A percentile compares a stretch with the other conserved stretches of the same genome.
Evolutionary conservation across 257 asterid species (phyloP).

Genomic region (Coffea canephora): DNA sequence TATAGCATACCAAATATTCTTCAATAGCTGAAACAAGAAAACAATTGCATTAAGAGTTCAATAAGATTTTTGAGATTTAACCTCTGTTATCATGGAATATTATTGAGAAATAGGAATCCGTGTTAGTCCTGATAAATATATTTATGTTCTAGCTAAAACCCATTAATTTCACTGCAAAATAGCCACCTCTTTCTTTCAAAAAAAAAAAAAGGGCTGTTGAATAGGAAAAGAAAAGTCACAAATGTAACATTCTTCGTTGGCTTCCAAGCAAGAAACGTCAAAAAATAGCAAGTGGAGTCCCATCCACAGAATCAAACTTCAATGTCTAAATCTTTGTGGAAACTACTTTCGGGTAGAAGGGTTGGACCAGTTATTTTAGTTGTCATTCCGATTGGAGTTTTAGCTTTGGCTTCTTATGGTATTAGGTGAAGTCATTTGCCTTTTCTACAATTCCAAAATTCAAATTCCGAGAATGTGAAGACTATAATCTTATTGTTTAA

Average conservation of each 20-base stretch:
- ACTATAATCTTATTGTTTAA: background rate
- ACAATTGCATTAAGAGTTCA: too few relatives aligned
- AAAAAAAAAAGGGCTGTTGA: background rate
- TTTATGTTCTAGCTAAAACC: background rate
- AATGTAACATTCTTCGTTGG: background rate
- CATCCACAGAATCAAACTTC: background rate
- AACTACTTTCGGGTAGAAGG: constrained; percentile 21
- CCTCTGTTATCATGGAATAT: too few relatives aligned
- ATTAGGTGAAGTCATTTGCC: constrained; percentile 27
- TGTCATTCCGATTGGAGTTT: constrained; percentile 30
- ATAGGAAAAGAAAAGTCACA: background rate
- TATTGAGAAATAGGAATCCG: too few relatives aligned
- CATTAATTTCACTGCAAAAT: too few relatives aligned
- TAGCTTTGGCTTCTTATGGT: constrained; percentile 20
- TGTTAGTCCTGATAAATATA: too few relatives aligned
- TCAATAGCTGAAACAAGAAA: too few relatives aligned
- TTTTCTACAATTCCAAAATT: constrained; percentile 7
- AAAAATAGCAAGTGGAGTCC: constrained; percentile 9
- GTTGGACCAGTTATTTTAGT: constrained; percentile 8
- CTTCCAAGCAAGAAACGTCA: background rate
- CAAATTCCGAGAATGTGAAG: background rate
- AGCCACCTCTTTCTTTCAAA: background rate
- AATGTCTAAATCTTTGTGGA: background rate
- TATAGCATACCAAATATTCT: too few relatives aligned
- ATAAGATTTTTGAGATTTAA: too few relatives aligned